Evolutionary conservation across 1,284 basidiomycete species (phyloP), one percentile per base, ranked within the genome.

Genomic region (Ganoderma leucocontextum): DNA sequence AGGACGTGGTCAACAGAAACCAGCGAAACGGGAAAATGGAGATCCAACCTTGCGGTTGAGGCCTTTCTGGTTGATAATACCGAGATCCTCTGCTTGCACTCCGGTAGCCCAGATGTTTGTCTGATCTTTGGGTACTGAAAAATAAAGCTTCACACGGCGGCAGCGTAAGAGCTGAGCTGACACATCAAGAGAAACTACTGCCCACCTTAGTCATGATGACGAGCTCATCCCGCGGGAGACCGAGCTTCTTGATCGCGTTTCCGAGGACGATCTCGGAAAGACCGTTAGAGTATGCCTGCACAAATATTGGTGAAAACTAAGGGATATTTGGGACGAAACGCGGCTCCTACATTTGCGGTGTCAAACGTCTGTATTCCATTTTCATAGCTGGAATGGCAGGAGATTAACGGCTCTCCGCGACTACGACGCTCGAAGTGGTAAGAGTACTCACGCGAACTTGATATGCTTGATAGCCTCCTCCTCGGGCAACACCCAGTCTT

Each of bases 181-280:
- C 3, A 55, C 5, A 35, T 55, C 7, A 13, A 35, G 29, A 6
- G 70, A 25, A 49, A 22, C 0, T 49, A 5, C 1, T 25, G 9
- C 47, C 22, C 53, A 84, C 82, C 80, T 89, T 89, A 44, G 87
- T 88, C 77, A 89, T 78, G 64, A 89, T 81, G 17, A 89, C 86
- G 25, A 89, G 80, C 71, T 86, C 84, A 19, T 86, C 85, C 13
- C 89, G 82, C 6, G 86, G 86, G 36, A 90, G 80, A 36, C 85
- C 78, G 71, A 84, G 81, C 73, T 86, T 75, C 73, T 86, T 86
- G 75, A 91, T 84, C 2, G 88, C 89, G 67, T 88, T 86, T 17
- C 89, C 88, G 53, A 90, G 82, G 68, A 88, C 82, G 42, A 82
- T 75, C 76, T 90, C 88, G 7, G 82, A 85, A 36, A 82, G 76